A percentile compares a stretch with the other conserved stretches of the same genome.
Evolutionary conservation across 73 alveolate genomes (phyloP).

Genomic region (Stentor roeselii): DNA sequence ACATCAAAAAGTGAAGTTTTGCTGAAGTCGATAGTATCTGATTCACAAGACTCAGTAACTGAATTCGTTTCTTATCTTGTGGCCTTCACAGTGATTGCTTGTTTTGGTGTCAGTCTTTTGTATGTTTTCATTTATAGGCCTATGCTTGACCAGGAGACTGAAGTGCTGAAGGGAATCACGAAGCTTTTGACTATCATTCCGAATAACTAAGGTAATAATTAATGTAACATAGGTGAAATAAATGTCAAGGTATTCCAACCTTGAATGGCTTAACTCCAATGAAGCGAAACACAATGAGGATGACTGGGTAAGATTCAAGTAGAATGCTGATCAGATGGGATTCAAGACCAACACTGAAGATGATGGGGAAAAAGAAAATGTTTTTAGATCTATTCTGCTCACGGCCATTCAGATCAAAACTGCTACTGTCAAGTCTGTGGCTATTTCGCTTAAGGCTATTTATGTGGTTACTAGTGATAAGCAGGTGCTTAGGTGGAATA

Average conservation of each 20-base stretch:
- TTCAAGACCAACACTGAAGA: constrained; percentile 2
- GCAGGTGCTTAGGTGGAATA: constrained; percentile 3
- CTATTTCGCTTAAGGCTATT: constrained; percentile 17
- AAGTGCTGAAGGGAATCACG: background rate
- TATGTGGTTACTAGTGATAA: constrained; percentile 25
- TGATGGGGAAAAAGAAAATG: background rate
- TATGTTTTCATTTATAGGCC: background rate
- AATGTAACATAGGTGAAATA: background rate
- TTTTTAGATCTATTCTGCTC: background rate
- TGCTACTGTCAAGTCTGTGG: constrained; percentile 20
- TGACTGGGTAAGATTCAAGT: constrained; percentile 9
- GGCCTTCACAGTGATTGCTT: background rate
- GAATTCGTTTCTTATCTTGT: background rate
- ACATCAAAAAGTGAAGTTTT: too few species aligned
- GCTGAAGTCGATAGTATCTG: too few species aligned
- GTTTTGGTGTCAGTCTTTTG: background rate
- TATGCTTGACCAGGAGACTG: background rate
- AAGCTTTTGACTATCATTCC: background rate
- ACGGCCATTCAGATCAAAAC: background rate
- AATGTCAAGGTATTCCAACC: background rate
- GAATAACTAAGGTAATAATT: too few species aligned
- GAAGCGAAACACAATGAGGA: constrained; percentile 17
- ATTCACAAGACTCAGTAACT: background rate
- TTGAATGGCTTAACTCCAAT: constrained; percentile 27
- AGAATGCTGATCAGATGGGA: constrained; percentile 28